Evolutionary conservation across 306 rosid species (phyloP).

Genomic region (Dalbergia cultrata): DNA sequence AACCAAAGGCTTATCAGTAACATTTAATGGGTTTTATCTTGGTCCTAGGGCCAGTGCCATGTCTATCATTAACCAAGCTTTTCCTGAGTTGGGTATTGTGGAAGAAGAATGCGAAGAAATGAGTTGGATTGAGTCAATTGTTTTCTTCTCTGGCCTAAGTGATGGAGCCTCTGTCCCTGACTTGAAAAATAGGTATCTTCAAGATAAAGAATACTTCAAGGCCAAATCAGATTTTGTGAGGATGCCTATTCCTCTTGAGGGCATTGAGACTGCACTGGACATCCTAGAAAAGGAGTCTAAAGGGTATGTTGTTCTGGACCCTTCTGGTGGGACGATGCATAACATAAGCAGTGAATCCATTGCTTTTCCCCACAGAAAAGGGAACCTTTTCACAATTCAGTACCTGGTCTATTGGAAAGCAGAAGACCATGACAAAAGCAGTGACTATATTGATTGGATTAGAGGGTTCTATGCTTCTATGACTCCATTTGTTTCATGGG

Average conservation of each 20-base stretch:
- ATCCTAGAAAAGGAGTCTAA: constrained; percentile 67
- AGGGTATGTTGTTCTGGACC: constrained; percentile 69
- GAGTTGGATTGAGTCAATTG: constrained; percentile 80
- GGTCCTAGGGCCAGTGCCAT: constrained; percentile 52
- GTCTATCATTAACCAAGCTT: constrained; percentile 50
- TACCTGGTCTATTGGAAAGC: constrained; percentile 73
- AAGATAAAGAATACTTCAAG: constrained; percentile 66
- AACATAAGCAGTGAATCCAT: constrained; percentile 69
- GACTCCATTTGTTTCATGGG: constrained; percentile 69
- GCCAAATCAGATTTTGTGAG: constrained; percentile 78
- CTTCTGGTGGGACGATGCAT: constrained; percentile 78
- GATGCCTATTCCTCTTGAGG: constrained; percentile 51
- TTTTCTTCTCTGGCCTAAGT: constrained; percentile 70
- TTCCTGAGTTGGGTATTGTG: constrained; percentile 58
- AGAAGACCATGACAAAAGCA: constrained; percentile 54
- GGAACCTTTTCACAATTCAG: constrained; percentile 71
- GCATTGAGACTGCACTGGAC: constrained; percentile 57
- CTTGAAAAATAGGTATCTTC: constrained; percentile 58
- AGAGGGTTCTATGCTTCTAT: constrained; percentile 65
- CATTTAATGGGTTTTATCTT: constrained; percentile 65
- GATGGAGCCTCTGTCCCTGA: constrained; percentile 56
- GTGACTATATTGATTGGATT: constrained; percentile 69
- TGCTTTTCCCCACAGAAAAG: constrained; percentile 82
- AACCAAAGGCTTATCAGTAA: constrained; percentile 57
- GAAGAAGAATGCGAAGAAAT: constrained; percentile 70